phyloP scores from a whole-genome alignment of 305 asterid species.

The Striga hermonthica region DNA sequence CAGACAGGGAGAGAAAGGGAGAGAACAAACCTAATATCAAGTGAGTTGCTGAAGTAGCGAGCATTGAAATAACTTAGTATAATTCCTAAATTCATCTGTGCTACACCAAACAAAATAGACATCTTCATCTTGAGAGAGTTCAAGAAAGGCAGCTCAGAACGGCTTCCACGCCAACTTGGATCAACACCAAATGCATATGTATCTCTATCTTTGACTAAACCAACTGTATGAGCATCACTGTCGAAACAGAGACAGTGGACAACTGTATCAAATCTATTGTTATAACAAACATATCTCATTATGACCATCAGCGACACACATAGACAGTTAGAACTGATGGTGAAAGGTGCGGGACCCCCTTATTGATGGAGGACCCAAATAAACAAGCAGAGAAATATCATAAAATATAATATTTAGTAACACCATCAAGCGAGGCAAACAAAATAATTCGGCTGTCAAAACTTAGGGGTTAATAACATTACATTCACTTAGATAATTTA shows the following conservation, averaged over 20 bases:
- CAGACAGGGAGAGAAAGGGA: slow-evolving; percentile 8
- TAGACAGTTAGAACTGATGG: not conserved
- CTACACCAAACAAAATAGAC: slow-evolving; percentile 87
- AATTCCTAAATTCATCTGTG: slow-evolving; percentile 95
- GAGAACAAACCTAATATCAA: slow-evolving; percentile 71
- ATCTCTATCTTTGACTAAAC: slow-evolving; percentile 67
- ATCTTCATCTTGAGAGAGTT: slow-evolving; percentile 97
- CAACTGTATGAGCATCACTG: slow-evolving; percentile 73
- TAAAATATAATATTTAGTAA: no score
- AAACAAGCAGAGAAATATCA: not conserved
- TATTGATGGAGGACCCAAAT: not conserved
- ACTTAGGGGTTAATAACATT: not conserved
- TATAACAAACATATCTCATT: no score
- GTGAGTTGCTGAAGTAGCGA: slow-evolving; percentile 60
- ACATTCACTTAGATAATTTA: no score
- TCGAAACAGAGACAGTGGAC: slow-evolving; percentile 11
- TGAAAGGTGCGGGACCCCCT: not conserved
- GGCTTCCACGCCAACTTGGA: slow-evolving; percentile 99
- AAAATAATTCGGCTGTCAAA: not conserved
- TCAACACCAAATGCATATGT: slow-evolving; percentile 97
- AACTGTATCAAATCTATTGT: no score
- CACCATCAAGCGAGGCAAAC: not conserved
- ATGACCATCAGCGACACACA: no score
- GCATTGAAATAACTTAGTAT: slow-evolving; percentile 85
- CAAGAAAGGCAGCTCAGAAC: slow-evolving; percentile 94